phyloP scores from a whole-genome alignment of 2,329 filamentous ascomycete species.

The Monilinia vaccinii-corymbosi region DNA sequence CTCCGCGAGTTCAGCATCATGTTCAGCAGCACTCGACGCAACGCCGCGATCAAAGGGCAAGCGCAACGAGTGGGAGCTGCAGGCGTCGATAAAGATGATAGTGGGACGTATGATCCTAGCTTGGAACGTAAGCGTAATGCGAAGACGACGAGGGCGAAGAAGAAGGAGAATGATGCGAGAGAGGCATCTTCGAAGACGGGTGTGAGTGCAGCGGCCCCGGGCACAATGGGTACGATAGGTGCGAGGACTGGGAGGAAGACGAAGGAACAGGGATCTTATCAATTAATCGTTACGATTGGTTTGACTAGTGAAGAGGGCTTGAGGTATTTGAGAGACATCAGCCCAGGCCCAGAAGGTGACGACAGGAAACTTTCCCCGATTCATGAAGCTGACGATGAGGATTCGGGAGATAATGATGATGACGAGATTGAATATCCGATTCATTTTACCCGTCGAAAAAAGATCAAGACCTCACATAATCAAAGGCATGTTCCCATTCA shows the following conservation, averaged over 20 bases:
- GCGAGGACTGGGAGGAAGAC: background rate
- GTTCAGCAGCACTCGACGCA: slow-evolving; percentile 14
- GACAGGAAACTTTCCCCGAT: background rate
- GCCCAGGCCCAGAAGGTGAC: background rate
- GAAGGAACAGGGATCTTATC: slow-evolving; percentile 5
- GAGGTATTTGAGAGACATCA: background rate
- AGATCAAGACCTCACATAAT: slow-evolving; percentile 6
- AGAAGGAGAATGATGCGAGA: background rate
- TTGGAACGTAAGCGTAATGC: background rate
- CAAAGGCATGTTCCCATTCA: background rate
- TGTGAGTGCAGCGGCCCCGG: background rate
- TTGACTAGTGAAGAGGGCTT: background rate
- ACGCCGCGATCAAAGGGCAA: slow-evolving; percentile 12
- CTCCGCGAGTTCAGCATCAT: slow-evolving; percentile 12
- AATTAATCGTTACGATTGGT: slow-evolving; percentile 14
- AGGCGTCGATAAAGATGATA: slow-evolving; percentile 23
- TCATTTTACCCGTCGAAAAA: background rate
- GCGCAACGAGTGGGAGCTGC: slow-evolving; percentile 13
- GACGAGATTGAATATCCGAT: background rate
- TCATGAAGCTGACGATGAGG: slow-evolving; percentile 1
- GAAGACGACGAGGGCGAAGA: background rate
- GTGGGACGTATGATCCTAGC: slow-evolving; percentile 25
- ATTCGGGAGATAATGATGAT: background rate
- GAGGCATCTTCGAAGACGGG: background rate
- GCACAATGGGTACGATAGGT: background rate